A percentile compares a stretch with the other conserved stretches of the same genome.
Evolutionary conservation across 1,284 basidiomycete species (phyloP).

Genomic region (Puccinia polysora): DNA sequence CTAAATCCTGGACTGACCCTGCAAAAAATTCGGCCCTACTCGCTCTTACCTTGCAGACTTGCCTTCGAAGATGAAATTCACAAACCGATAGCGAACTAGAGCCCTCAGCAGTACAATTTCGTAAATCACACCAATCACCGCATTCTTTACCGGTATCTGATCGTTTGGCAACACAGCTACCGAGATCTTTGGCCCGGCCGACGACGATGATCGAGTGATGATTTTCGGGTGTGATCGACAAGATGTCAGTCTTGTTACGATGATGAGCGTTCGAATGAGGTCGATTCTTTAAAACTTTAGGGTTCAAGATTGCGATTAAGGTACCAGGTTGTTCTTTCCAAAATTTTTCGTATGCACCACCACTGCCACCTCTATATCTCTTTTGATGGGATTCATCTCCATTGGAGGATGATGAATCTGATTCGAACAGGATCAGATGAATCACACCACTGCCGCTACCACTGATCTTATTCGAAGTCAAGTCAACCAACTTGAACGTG

Average conservation of each 20-base stretch:
- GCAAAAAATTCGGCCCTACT: conserved; percentile 41
- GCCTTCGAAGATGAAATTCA: conserved; percentile 40
- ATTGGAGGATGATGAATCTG: conserved; percentile 52
- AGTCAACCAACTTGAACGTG: conserved; percentile 77
- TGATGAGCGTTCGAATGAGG: conserved; percentile 62
- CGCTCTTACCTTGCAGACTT: conserved; percentile 30
- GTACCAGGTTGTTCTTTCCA: conserved; percentile 79
- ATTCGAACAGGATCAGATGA: conserved; percentile 78
- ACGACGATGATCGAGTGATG: conserved; percentile 74
- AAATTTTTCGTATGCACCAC: conserved; percentile 82
- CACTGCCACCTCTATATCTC: conserved; percentile 76
- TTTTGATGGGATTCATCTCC: conserved; percentile 53
- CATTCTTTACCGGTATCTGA: conserved; percentile 76
- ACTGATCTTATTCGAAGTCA: conserved; percentile 58
- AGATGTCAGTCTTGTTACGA: conserved; percentile 62
- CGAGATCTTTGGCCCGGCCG: conserved; percentile 77
- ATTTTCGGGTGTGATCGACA: conserved; percentile 79
- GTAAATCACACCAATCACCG: conserved; percentile 78
- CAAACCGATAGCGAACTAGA: conserved; percentile 11
- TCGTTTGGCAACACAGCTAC: conserved; percentile 66
- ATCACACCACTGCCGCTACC: conserved; percentile 75
- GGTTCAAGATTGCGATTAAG: conserved; percentile 83
- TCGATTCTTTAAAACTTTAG: conserved; percentile 72
- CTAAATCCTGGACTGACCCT: conserved; percentile 16
- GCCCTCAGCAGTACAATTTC: conserved; percentile 47